Evolutionary conservation across 2,329 filamentous ascomycete species (phyloP).

Genomic region (Aspergillus ruber): DNA sequence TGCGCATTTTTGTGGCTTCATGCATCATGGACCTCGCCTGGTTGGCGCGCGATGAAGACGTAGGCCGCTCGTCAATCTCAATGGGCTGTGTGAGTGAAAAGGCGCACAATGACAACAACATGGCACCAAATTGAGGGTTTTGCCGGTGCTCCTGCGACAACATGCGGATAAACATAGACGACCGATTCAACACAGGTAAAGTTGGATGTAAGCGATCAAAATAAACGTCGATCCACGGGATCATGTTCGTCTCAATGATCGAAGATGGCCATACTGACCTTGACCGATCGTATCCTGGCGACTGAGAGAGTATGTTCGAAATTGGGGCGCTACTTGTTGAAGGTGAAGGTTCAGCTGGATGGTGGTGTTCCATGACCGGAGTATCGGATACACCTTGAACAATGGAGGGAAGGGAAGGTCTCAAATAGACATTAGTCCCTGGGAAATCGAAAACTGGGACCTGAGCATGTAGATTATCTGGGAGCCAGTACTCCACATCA

Average conservation of each 20-base stretch:
- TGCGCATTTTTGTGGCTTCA: conserved; percentile 40
- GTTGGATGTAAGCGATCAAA: conserved; percentile 41
- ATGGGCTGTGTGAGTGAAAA: conserved; percentile 42
- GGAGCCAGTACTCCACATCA: conserved; percentile 30
- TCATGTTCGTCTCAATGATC: conserved; percentile 37
- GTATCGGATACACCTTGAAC: conserved; percentile 19
- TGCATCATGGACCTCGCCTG: conserved; percentile 39
- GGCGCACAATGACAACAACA: conserved; percentile 38
- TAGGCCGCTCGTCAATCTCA: conserved; percentile 36
- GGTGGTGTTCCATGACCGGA: conserved; percentile 13
- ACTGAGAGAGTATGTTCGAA: conserved; percentile 12
- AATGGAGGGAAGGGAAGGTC: conserved; percentile 29
- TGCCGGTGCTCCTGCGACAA: conserved; percentile 37
- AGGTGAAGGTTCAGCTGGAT: conserved; percentile 12
- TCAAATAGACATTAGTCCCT: conserved; percentile 31
- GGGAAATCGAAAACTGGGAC: conserved; percentile 28
- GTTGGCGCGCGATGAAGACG: conserved; percentile 26
- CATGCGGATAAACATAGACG: conserved; percentile 37
- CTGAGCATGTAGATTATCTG: conserved; percentile 28
- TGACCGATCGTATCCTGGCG: conserved; percentile 13
- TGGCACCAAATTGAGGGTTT: conserved; percentile 39
- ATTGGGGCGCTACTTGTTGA: conserved; percentile 13
- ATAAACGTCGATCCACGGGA: conserved; percentile 39
- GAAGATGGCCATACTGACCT: conserved; percentile 32
- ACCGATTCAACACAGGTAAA: conserved; percentile 36